Base-by-base conservation (phyloP, 805 yeast species). In the Saccharomycopsis fibuligera region DNA sequence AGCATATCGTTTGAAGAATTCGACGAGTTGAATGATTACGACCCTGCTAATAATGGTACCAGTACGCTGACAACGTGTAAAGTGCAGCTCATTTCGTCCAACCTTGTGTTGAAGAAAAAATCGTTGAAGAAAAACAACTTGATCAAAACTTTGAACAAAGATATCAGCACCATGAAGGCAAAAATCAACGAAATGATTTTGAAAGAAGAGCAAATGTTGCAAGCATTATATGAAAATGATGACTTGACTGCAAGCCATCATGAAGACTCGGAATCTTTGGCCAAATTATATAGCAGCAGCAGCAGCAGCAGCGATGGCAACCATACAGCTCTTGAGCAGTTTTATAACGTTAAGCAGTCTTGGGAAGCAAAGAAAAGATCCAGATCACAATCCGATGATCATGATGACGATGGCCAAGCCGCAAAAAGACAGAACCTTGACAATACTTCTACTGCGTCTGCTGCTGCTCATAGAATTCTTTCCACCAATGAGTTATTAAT, bases 41-140 rank as follows among this genome's bases (percentile, higher is more conserved):
- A 9, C 19, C 37, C 37, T 5, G 31, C 8, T 27, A 12, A 12
- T 12, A 27, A 12, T 27, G 31, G 10, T 8, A 12, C 31, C 8
- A 12, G 12, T 27, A 12, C 12, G 31, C 10, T 8, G 10, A 27
- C 44, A 29, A 25, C 14, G 23, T 53, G 56, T 37, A 35, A 48
- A 35, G 29, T 53, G 17, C 56, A 53, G 37, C 42, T 53, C 5
- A 45, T 53, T 37, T 45, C 50, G 3, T 50, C 56, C 3, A 55
- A 53, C 27, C 45, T 51, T 10, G n/a, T 50, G n/a, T 39, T 53
- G 16, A 50, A 50, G 33, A 50, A 53, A 29, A 50, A 53, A 27
- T 53, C 56, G 1, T 25, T 47, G 38, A 53, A 48, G 36, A 53
- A 53, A 38, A 50, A 41, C 21, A 37, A 38, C 19, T 48, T 50